phyloP scores from a whole-genome alignment of 495 filamentous ascomycete genomes.

The Lindgomyces ingoldianus region DNA sequence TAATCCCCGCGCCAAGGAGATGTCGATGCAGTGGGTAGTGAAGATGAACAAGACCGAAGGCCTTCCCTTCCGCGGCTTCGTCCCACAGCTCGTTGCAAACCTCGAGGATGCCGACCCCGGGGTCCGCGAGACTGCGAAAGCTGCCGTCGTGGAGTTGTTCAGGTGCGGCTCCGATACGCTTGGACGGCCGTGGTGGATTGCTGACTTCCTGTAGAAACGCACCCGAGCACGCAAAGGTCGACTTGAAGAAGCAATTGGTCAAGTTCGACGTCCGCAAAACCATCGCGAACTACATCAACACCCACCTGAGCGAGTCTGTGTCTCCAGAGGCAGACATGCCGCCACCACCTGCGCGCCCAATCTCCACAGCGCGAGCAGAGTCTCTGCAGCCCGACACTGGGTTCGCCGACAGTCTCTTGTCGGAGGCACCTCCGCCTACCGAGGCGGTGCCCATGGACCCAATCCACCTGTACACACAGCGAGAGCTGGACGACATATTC shows the following conservation, averaged over 20 bases:
- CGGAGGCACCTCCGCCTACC: slow-evolving; percentile 42
- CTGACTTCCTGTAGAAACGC: slow-evolving; percentile 59
- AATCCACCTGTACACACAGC: slow-evolving; percentile 71
- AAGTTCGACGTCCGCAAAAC: slow-evolving; percentile 78
- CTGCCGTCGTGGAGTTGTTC: slow-evolving; percentile 81
- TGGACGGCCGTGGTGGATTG: slow-evolving; percentile 6
- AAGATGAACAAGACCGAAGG: slow-evolving; percentile 75
- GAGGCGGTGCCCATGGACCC: slow-evolving; percentile 75
- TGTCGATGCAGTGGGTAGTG: slow-evolving; percentile 76
- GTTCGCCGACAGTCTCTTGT: slow-evolving; percentile 42
- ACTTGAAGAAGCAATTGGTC: slow-evolving; percentile 79
- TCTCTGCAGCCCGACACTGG: slow-evolving; percentile 32
- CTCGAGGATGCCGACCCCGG: slow-evolving; percentile 85
- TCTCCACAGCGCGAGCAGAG: slow-evolving; percentile 13
- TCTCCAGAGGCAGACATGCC: slow-evolving; percentile 53
- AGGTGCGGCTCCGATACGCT: slow-evolving; percentile 52
- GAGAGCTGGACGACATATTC: slow-evolving; percentile 83
- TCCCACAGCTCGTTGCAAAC: slow-evolving; percentile 76
- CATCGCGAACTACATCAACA: slow-evolving; percentile 75
- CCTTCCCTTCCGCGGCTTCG: slow-evolving; percentile 78
- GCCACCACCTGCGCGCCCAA: slow-evolving; percentile 42
- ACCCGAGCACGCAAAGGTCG: slow-evolving; percentile 78
- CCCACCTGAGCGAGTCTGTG: slow-evolving; percentile 64
- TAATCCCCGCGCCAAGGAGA: slow-evolving; percentile 79
- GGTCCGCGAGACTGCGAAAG: slow-evolving; percentile 81